phyloP scores from a whole-genome alignment of 2,329 filamentous ascomycete species.

The Pseudogymnoascus sp. region DNA sequence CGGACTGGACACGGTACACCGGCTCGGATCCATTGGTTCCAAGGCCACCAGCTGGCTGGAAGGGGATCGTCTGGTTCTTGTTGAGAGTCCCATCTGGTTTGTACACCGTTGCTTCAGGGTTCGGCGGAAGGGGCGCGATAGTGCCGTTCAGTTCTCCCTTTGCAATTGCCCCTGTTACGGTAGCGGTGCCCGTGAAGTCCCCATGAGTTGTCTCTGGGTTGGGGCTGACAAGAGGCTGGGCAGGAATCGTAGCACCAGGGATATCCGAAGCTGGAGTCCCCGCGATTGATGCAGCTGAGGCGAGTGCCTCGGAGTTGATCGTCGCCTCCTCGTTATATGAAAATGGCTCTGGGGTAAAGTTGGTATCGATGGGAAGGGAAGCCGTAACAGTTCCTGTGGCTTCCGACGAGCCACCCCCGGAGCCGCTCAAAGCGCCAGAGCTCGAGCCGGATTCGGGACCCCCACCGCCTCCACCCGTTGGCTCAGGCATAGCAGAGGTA shows the following conservation, averaged over 20 bases:
- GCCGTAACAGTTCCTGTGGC: background rate
- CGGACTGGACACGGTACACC: constrained; percentile 69
- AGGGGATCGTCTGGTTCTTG: constrained; percentile 62
- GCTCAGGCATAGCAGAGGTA: background rate
- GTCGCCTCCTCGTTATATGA: constrained; percentile 22
- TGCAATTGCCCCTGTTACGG: constrained; percentile 62
- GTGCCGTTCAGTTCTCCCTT: constrained; percentile 50
- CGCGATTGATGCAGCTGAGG: constrained; percentile 21
- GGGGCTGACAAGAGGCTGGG: constrained; percentile 38
- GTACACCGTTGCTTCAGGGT: constrained; percentile 60
- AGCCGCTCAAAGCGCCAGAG: background rate
- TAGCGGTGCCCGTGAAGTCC: constrained; percentile 56
- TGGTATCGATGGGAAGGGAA: constrained; percentile 1
- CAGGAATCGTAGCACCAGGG: constrained; percentile 22
- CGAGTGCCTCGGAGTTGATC: constrained; percentile 22
- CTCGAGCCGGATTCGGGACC: background rate
- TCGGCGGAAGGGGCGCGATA: constrained; percentile 46
- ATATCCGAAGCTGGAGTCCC: constrained; percentile 23
- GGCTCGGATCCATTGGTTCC: constrained; percentile 72
- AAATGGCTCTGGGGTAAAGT: constrained; percentile 15
- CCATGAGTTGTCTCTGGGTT: constrained; percentile 62
- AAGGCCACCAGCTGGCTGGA: constrained; percentile 63
- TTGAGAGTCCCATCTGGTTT: constrained; percentile 64
- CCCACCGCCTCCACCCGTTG: background rate
- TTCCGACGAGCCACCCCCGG: background rate